Conservation (phyloP, 768 basidiomycete genomes). For the Mycena filopes region DNA sequence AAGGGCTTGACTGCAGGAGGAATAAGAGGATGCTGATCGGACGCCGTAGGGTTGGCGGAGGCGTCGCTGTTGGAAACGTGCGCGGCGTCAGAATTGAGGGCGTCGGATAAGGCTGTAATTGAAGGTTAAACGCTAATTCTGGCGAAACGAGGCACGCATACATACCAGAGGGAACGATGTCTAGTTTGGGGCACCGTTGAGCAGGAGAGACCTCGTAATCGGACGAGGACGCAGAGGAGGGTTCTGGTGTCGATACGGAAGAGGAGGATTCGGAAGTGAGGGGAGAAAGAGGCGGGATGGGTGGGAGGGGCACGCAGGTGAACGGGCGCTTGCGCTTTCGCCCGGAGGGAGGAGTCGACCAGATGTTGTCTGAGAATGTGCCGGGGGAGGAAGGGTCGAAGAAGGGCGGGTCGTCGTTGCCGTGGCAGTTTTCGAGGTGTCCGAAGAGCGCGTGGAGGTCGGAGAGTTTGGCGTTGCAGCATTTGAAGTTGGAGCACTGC, state of each 20-base stretch:
- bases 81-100: too few relatives aligned
- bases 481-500: constrained; percentile 28
- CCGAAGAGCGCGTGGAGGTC: constrained; percentile 26
- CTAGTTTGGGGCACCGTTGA: too few relatives aligned
- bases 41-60: neutral
- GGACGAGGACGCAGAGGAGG: neutral
- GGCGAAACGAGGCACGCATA: too few relatives aligned
- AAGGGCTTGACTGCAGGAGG: neutral
- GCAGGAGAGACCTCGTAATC: neutral
- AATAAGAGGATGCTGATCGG: neutral
- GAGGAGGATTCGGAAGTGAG: neutral
- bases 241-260: neutral
- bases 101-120: too few relatives aligned
- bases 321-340: constrained; percentile 9
- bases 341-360: neutral
- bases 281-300: constrained; percentile 7
- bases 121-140: too few relatives aligned
- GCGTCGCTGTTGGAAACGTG: neutral
- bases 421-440: constrained; percentile 20
- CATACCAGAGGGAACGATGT: too few relatives aligned
- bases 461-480: constrained; percentile 20
- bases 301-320: constrained; percentile 8
- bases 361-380: neutral
- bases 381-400: neutral
- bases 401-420: neutral